Evolutionary conservation across 208 protist species (phyloP), one percentile per base, ranked within the genome.

Genomic region (Novymonas esmeraldas): DNA sequence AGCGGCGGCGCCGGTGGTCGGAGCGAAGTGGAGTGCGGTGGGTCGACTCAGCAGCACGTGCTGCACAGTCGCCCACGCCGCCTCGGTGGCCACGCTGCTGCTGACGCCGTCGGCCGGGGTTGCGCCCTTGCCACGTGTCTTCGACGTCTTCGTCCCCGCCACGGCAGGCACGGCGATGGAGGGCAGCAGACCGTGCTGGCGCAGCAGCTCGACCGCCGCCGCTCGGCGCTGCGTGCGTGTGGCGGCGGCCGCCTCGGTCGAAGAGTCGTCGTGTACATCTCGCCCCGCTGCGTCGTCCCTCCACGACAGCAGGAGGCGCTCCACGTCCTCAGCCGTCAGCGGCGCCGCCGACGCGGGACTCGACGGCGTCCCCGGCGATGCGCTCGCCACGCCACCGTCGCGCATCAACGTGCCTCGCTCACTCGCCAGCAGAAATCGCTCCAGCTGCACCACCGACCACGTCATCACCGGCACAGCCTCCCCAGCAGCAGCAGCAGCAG

Each of bases 271-370:
- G 7, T 41, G 33, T 42, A 18, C 51, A 39, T 55, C 62, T 50
- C 59, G 65, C 57, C 68, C 38, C 34, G 29, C 46, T 51, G 70
- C 73, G 51, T 82, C 70, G 41, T 76, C 64, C 66, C 77, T 64
- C 68, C 78, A 81, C 61, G 62, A 64, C 55, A 79, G 45, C 13
- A 87, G 60, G 44, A 82, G 73, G 31, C 69, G 74, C 24, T 64
- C 75, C 51, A 85, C 62, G 3, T 66, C 75, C 1, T 64, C 67
- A 13, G 69, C 67, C 18, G 60, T 69, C 54, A 75, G 39, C 56
- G 56, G 36, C 9, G 56, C 24, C 6, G 56, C 56, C 24, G 38
- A 16, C 24, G 41, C 33, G 14, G 29, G 33, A n/a, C n/a, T n/a
- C n/a, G n/a, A n/a, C 38, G 7, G 14, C 29, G 29, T 20, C n/a